Percentiles rank a stretch among this genome's conserved stretches.
Evolutionary conservation across 1,284 basidiomycete genomes (phyloP).

Genomic region (Sphagnurus paluster): DNA sequence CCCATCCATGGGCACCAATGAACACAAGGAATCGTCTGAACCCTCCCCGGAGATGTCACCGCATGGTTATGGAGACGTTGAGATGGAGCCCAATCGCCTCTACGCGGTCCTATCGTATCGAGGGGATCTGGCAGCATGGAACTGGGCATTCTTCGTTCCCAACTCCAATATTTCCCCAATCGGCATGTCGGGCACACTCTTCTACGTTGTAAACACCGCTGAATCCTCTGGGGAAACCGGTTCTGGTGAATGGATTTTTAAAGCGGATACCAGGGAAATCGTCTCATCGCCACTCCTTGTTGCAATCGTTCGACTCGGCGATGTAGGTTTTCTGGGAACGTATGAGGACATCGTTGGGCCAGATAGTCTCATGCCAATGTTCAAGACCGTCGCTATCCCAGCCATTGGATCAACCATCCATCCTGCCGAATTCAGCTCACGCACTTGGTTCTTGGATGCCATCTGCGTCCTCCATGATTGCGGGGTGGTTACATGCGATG

Average conservation of each 20-base stretch:
- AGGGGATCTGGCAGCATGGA: constrained; percentile 45
- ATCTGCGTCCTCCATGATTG: constrained; percentile 45
- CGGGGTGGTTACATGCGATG: constrained; percentile 44
- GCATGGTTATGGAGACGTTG: constrained; percentile 8
- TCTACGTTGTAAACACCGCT: constrained; percentile 37
- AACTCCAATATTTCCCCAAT: constrained; percentile 36
- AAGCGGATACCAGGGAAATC: constrained; percentile 35
- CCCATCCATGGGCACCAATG: no score
- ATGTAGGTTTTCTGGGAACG: constrained; percentile 38
- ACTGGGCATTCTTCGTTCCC: constrained; percentile 47
- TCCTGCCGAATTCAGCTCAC: constrained; percentile 38
- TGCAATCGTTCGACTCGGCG: constrained; percentile 39
- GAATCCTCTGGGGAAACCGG: constrained; percentile 21
- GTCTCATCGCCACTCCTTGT: constrained; percentile 39
- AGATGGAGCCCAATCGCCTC: constrained; percentile 37
- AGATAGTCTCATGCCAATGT: constrained; percentile 40
- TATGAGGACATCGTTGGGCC: constrained; percentile 42
- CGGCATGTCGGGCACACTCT: constrained; percentile 41
- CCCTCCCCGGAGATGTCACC: constrained; percentile 2
- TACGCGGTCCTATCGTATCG: constrained; percentile 45
- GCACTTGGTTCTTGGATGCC: constrained; percentile 47
- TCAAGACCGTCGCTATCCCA: constrained; percentile 39
- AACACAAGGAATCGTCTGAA: constrained; percentile 1
- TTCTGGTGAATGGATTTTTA: constrained; percentile 44
- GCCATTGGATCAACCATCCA: constrained; percentile 23